Base-by-base conservation (phyloP, 1,284 basidiomycete genomes). In the Pseudomicrostroma phylloplanum region DNA sequence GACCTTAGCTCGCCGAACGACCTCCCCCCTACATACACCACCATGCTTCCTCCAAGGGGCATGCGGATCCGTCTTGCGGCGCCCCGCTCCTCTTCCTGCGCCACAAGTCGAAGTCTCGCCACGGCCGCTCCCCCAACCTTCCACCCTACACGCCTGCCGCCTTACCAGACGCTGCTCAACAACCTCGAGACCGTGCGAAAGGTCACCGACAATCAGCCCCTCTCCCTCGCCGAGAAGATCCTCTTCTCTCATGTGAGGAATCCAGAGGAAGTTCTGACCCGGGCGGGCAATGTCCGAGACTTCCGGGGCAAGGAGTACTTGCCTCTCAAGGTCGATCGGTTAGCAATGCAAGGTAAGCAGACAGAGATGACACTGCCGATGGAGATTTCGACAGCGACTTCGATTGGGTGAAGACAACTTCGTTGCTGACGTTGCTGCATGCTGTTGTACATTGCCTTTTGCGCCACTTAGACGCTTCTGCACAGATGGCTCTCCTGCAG, bases 401-500 rank as follows among this genome's bases (percentile, higher is more conserved):
- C n/a, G 41, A 42, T 42, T 42, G 41, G 41, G 41, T 9, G 41
- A 11, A 48, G 17, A 48, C 4, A 17, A 12, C 43, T 13, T 21
- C 43, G 12, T 21, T 4, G 43, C 43, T 48, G 6, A 48, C 43
- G 12, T 21, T 21, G 6, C 12, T 13, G 17, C 15, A 17, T 6
- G 3, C 15, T 12, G 12, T 6, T 12, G 6, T 48, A 3, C 21
- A 6, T 12, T 13, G 43, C 21, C 42, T 19, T 43, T n/a, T 9
- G 17, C 46, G 6, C 48, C n/a, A 11, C 41, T 8, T 25, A 54
- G 96, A 98, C 86, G 96, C 96, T 39, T 96, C 92, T 43, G 96
- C 96, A 54, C 96, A 99, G 88, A 99, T 99, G 96, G 96, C 96
- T 48, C 88, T 96, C 62, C 82, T 99, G 61, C 96, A 99, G 81